phyloP scores from a whole-genome alignment of 2,329 filamentous ascomycete species.

The Blastomyces emzantsi region DNA sequence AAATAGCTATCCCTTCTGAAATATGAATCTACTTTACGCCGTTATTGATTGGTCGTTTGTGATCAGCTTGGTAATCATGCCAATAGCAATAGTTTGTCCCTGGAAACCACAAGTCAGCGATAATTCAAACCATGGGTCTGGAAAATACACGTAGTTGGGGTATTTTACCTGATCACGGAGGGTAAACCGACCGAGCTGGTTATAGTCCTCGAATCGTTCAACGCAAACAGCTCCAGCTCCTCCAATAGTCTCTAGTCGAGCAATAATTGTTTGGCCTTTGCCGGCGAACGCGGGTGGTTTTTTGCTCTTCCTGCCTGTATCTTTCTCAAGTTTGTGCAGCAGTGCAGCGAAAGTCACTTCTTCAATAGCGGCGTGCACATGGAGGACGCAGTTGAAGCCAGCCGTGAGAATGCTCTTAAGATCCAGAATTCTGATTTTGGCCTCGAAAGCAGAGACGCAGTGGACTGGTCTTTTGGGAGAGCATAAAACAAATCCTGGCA shows the following conservation, averaged over 20 bases:
- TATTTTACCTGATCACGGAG: conserved; percentile 69
- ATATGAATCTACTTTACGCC: neutral
- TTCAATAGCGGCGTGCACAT: conserved; percentile 95
- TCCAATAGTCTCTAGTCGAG: conserved; percentile 76
- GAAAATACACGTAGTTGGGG: conserved; percentile 16
- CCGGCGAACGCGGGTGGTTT: conserved; percentile 82
- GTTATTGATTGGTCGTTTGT: conserved; percentile 26
- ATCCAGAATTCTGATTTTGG: conserved; percentile 91
- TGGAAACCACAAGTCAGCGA: conserved; percentile 35
- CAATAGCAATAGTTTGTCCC: conserved; percentile 99
- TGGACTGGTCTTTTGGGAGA: conserved; percentile 90
- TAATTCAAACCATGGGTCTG: neutral
- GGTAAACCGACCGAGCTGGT: conserved; percentile 86
- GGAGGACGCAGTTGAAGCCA: conserved; percentile 95
- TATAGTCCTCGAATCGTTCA: conserved; percentile 91
- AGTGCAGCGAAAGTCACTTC: conserved; percentile 86
- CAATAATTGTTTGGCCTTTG: conserved; percentile 75
- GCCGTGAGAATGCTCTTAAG: conserved; percentile 88
- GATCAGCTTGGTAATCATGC: conserved; percentile 93
- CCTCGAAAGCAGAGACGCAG: conserved; percentile 82
- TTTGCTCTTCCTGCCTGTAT: conserved; percentile 89
- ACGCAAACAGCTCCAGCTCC: conserved; percentile 82
- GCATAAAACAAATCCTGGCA: conserved; percentile 93
- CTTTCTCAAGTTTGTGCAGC: conserved; percentile 91
- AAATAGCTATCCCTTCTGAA: neutral